Base-by-base conservation (phyloP, 1,139 yeast genomes). In the Tardiomyces blankii region DNA sequence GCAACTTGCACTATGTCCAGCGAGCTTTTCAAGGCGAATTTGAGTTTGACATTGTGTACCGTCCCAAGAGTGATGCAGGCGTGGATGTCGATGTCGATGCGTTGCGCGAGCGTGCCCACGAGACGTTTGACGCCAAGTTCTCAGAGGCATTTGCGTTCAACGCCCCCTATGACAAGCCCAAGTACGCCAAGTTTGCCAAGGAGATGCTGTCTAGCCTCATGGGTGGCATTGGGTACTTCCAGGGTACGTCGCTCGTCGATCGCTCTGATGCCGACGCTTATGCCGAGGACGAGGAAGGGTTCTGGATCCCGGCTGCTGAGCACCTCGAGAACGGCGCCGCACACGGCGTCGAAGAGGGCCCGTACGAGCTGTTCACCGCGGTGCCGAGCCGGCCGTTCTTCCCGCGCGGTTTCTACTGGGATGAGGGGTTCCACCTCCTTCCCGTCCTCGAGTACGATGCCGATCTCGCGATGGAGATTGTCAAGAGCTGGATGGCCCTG, bases 321-420 rank as follows among this genome's bases (percentile, higher is more conserved):
- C 49, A 49, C 41, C 52, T 49, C n/a, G 52, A 21, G 7, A 21
- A 21, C 7, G 49, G n/a, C 43, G 39, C 32, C 46, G 50, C 14
- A 2, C 47, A 47, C 27, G 57, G 57, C 9, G 49, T 44, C 19
- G 60, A 58, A 44, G 63, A 62, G 45, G 59, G 63, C 2, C 61
- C 68, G 53, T 13, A 68, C 52, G 86, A 82, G 52, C 65, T 93
- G 38, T 85, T 88, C 56, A 77, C 94, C 0, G 71, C 87, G 40
- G 94, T 88, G 28, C 98, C 98, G 1, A 86, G 96, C 42, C 73
- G 98, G 47, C 88, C 96, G 0, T 86, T 86, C 58, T 91, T 91
- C 65, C 97, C 98, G 8, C 74, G 98, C 52, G 99, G 99, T 0
- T 91, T 91, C 59, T 86, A 86, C 59, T 91, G 99, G 99, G 99